Conservation (phyloP, 768 basidiomycete species). For the Phylloporus rhodoxanthus region DNA sequence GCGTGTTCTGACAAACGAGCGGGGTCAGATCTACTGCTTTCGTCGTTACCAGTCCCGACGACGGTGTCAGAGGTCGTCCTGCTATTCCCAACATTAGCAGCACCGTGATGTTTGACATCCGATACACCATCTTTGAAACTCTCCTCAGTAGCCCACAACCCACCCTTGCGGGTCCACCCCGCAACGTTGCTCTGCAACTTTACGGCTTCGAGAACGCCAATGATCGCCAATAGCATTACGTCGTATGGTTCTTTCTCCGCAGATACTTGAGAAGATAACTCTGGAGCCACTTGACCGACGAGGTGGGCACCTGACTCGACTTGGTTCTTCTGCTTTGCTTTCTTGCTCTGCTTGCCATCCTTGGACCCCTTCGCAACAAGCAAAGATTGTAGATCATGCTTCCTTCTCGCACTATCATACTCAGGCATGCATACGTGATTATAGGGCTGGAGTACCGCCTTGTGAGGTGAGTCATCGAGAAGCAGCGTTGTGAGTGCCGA, state of each 20-base stretch:
- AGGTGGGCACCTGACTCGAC: background rate
- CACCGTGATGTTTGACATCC: background rate
- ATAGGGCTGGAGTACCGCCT: conserved; percentile 66
- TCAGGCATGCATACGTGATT: conserved; percentile 77
- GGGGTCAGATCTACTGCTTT: conserved; percentile 8
- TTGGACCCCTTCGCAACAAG: conserved; percentile 12
- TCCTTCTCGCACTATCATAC: conserved; percentile 46
- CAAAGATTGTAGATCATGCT: conserved; percentile 32
- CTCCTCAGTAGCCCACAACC: conserved; percentile 31
- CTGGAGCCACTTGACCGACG: background rate
- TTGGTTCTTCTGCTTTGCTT: conserved; percentile 1
- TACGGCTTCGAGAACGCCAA: conserved; percentile 58
- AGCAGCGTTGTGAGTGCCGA: conserved; percentile 45
- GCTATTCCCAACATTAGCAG: background rate
- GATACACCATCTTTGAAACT: background rate
- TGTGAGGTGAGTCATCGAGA: conserved; percentile 48
- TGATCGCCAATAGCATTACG: conserved; percentile 51
- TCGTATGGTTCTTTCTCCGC: conserved; percentile 35
- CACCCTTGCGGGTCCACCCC: conserved; percentile 58
- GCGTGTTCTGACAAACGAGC: conserved; percentile 3
- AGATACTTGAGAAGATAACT: background rate
- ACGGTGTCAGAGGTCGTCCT: background rate
- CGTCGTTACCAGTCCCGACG: conserved; percentile 12
- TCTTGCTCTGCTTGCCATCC: conserved; percentile 5
- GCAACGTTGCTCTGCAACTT: conserved; percentile 60